These are phyloP conservation scores for Trichoderma gamsii DNA, from an alignment of 495 filamentous ascomycete species.

Conservation along the genomic window DNA sequence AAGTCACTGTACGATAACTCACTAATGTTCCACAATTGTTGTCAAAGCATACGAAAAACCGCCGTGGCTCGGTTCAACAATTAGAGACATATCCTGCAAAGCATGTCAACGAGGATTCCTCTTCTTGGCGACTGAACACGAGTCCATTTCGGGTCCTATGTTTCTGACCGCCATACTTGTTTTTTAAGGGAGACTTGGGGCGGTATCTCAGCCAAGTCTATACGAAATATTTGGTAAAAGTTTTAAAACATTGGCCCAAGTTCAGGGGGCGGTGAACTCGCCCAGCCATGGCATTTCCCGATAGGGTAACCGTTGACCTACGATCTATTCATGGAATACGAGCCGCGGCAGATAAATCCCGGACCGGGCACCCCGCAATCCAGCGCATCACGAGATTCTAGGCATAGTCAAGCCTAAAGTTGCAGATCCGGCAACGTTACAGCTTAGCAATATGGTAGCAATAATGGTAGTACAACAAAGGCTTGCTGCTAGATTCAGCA, in stretches of 20 bases:
- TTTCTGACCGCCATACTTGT: neutral
- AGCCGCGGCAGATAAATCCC: neutral
- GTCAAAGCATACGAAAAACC: neutral
- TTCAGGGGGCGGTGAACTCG: neutral
- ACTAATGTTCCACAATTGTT: neutral
- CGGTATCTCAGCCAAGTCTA: neutral
- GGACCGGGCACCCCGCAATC: neutral
- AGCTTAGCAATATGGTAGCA: neutral
- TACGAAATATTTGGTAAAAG: neutral
- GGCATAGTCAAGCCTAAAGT: neutral
- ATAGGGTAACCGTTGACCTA: neutral
- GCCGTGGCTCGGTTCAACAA: neutral
- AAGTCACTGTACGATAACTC: no score
- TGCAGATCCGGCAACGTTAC: neutral
- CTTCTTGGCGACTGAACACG: neutral
- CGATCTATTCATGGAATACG: slow-evolving; percentile 8
- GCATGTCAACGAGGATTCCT: neutral
- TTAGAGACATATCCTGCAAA: neutral
- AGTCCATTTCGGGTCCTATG: neutral
- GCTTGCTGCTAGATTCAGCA: neutral
- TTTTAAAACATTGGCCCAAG: neutral
- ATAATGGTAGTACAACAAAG: neutral
- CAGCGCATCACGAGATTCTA: neutral
- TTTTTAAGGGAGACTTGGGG: neutral
- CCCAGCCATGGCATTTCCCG: neutral